Evolutionary conservation across 2,329 filamentous ascomycete genomes (phyloP).

Genomic region (Simplicillium sp.): DNA sequence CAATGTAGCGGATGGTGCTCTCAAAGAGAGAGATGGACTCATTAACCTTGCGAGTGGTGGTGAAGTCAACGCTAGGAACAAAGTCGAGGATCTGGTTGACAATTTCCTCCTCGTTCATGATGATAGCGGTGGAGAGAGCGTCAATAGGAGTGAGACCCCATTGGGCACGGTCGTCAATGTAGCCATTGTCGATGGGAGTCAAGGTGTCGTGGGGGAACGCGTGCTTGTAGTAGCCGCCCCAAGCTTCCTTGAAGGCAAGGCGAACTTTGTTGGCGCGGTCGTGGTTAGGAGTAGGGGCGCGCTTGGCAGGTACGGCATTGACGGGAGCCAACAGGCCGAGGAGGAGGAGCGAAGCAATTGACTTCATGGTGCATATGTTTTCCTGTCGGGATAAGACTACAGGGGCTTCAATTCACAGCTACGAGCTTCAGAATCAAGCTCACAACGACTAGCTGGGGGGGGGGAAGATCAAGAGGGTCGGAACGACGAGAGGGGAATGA

Average conservation of each 20-base stretch:
- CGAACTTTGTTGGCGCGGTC: constrained; percentile 3
- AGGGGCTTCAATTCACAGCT: too few relatives aligned
- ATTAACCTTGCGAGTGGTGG: constrained; percentile 33
- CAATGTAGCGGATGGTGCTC: constrained; percentile 82
- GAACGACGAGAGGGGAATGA: too few relatives aligned
- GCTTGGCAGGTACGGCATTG: constrained; percentile 2
- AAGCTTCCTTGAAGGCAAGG: constrained; percentile 58
- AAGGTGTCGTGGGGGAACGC: constrained; percentile 75
- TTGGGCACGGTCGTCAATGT: constrained; percentile 57
- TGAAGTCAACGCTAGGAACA: constrained; percentile 63
- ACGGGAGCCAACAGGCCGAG: constrained; percentile 1
- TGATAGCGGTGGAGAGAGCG: constrained; percentile 66
- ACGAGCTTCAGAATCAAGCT: too few relatives aligned
- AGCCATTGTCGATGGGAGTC: constrained; percentile 55
- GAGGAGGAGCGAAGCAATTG: background rate
- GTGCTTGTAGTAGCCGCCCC: constrained; percentile 64
- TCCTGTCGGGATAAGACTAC: too few relatives aligned
- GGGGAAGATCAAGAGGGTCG: too few relatives aligned
- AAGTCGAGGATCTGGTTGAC: constrained; percentile 63
- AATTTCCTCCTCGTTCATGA: constrained; percentile 62
- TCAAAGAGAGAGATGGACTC: constrained; percentile 70
- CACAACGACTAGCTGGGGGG: too few relatives aligned
- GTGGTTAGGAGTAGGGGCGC: constrained; percentile 3
- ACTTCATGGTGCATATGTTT: background rate
- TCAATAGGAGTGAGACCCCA: constrained; percentile 83